phyloP scores from a whole-genome alignment of 2,329 filamentous ascomycete genomes.

The Arthrobotrys entomopaga region DNA sequence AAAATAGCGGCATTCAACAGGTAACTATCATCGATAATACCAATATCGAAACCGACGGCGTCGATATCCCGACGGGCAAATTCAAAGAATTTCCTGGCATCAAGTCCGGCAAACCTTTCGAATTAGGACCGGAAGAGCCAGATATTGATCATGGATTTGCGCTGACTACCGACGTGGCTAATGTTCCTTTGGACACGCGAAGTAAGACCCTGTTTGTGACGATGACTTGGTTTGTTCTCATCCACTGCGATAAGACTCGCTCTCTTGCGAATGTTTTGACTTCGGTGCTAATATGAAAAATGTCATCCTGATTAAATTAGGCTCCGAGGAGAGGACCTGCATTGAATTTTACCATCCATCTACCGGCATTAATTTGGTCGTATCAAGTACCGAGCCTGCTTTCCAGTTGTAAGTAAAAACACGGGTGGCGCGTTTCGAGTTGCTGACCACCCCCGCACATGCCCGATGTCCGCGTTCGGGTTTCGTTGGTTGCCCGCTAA shows the following conservation, averaged over 20 bases:
- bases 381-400: conserved; percentile 89
- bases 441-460: conserved; percentile 43
- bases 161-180: conserved; percentile 71
- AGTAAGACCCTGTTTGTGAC: conserved; percentile 30
- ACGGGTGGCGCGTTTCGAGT: conserved; percentile 16
- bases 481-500: conserved; percentile 1
- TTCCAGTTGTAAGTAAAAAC: conserved; percentile 76
- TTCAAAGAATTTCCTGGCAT: conserved; percentile 70
- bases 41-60: conserved; percentile 48
- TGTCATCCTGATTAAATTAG: conserved; percentile 15
- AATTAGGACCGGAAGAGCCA: conserved; percentile 75
- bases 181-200: conserved; percentile 75
- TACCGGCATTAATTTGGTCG: conserved; percentile 82
- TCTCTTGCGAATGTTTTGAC: too few relatives aligned
- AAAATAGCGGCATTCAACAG: conserved; percentile 6
- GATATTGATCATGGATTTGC: conserved; percentile 93
- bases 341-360: conserved; percentile 78
- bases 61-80: conserved; percentile 46
- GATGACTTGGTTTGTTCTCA: too few relatives aligned
- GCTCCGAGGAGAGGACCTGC: conserved; percentile 67
- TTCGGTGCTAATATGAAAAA: not conserved
- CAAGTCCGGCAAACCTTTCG: conserved; percentile 74
- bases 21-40: conserved; percentile 44
- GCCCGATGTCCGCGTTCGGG: conserved; percentile 24
- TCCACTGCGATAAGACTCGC: too few relatives aligned